Evolutionary conservation across 2,329 filamentous ascomycete species (phyloP).

Genomic region (Beauveria caledonica): DNA sequence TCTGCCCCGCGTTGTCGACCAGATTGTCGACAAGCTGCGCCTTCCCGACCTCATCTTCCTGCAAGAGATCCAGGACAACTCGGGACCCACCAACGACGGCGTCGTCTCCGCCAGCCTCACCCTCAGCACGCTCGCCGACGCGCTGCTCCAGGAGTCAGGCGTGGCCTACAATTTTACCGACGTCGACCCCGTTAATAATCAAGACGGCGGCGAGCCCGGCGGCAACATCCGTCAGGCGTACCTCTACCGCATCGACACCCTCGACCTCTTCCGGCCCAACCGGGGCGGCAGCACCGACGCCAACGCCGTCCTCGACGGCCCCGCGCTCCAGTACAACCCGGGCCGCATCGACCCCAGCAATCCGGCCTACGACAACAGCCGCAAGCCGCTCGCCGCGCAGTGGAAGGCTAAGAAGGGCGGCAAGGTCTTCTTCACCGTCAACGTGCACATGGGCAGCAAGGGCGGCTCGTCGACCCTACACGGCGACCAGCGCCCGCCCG

Average conservation of each 20-base stretch:
- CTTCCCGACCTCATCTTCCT: slow-evolving; percentile 59
- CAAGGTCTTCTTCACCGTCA: slow-evolving; percentile 59
- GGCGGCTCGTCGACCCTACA: slow-evolving; percentile 56
- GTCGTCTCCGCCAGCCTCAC: slow-evolving; percentile 49
- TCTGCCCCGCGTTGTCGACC: slow-evolving; percentile 49
- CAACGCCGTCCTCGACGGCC: slow-evolving; percentile 46
- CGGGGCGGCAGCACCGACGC: slow-evolving; percentile 45
- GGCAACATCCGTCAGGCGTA: slow-evolving; percentile 67
- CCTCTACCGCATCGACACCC: slow-evolving; percentile 53
- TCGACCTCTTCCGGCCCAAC: slow-evolving; percentile 52
- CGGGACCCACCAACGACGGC: slow-evolving; percentile 52
- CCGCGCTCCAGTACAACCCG: slow-evolving; percentile 58
- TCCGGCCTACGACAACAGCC: slow-evolving; percentile 48
- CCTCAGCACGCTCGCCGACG: slow-evolving; percentile 44
- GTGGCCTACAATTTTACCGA: slow-evolving; percentile 52
- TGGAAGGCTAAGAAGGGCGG: slow-evolving; percentile 50
- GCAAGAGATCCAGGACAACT: slow-evolving; percentile 64
- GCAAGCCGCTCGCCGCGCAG: slow-evolving; percentile 59
- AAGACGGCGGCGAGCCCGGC: slow-evolving; percentile 59
- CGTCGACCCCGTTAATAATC: slow-evolving; percentile 49
- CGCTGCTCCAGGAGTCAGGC: slow-evolving; percentile 41
- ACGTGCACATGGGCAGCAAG: slow-evolving; percentile 61
- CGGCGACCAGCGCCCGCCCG: slow-evolving; percentile 56
- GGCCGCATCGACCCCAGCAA: slow-evolving; percentile 58
- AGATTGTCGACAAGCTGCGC: slow-evolving; percentile 56